phyloP scores from a whole-genome alignment of 805 yeast species.

The Kazachstania viticola region DNA sequence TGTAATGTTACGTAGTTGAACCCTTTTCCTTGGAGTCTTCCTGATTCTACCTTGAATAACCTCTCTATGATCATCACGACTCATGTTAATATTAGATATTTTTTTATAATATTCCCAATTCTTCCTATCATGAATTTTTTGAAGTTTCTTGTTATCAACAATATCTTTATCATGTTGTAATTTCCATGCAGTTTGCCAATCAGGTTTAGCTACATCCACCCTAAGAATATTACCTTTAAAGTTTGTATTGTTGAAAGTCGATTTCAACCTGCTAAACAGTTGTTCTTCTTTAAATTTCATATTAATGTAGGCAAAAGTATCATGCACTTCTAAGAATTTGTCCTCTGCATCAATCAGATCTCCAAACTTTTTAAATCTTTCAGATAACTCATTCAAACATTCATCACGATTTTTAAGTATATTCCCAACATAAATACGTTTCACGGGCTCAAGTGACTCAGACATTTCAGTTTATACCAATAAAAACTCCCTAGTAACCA shows the following conservation, averaged over 20 bases:
- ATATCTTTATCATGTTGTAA: slow-evolving; percentile 35
- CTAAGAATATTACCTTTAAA: slow-evolving; percentile 64
- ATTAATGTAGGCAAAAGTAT: slow-evolving; percentile 54
- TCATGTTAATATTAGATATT: slow-evolving; percentile 26
- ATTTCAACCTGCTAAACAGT: slow-evolving; percentile 36
- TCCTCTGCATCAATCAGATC: slow-evolving; percentile 32
- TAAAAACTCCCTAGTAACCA: no score
- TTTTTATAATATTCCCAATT: slow-evolving; percentile 30
- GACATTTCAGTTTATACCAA: no score
- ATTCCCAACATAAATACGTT: slow-evolving; percentile 25
- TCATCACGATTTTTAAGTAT: slow-evolving; percentile 14
- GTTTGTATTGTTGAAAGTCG: slow-evolving; percentile 54
- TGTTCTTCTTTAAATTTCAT: slow-evolving; percentile 37
- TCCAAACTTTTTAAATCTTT: slow-evolving; percentile 58
- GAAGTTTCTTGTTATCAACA: slow-evolving; percentile 14
- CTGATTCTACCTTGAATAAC: slow-evolving; percentile 53
- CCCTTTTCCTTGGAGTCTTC: slow-evolving; percentile 36
- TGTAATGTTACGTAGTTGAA: slow-evolving; percentile 35
- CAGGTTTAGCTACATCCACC: slow-evolving; percentile 52
- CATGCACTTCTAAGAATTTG: slow-evolving; percentile 41
- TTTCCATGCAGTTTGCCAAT: slow-evolving; percentile 36
- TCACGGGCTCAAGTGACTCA: no score
- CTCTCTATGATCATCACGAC: slow-evolving; percentile 33
- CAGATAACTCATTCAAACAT: slow-evolving; percentile 32
- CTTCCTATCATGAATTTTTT: slow-evolving; percentile 28